A percentile compares a stretch with the other conserved stretches of the same genome.
phyloP scores from a whole-genome alignment of 148 eudicot genomes.

The Persicaria tinctoria region DNA sequence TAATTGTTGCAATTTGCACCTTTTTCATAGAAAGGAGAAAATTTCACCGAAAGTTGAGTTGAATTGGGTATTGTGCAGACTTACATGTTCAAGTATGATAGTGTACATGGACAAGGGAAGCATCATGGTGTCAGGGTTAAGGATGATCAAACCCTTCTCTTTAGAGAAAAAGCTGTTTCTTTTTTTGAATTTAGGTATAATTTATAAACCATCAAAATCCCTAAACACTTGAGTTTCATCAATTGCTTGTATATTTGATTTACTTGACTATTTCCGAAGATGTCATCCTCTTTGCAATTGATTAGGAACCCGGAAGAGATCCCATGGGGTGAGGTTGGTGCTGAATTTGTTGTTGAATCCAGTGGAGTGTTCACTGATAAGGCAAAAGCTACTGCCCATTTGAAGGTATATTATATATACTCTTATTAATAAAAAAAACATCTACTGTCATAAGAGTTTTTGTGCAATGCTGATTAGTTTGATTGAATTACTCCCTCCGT shows the following conservation, averaged over 20 bases:
- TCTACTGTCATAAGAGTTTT: background rate
- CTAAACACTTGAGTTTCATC: background rate
- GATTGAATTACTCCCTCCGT: no score
- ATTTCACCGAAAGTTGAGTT: no score
- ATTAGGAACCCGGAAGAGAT: conserved; percentile 26
- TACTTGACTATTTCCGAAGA: background rate
- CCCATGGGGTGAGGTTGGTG: conserved; percentile 23
- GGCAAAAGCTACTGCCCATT: conserved; percentile 34
- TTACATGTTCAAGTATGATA: no score
- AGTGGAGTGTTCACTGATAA: conserved; percentile 33
- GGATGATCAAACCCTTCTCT: no score
- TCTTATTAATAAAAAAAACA: background rate
- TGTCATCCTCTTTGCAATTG: background rate
- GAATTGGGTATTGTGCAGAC: no score
- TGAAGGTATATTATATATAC: conserved; percentile 18
- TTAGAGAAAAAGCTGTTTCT: background rate
- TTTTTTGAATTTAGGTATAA: conserved; percentile 17
- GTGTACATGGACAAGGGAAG: no score
- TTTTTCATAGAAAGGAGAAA: background rate
- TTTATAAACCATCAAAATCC: background rate
- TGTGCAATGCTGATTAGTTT: background rate
- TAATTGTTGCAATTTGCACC: background rate
- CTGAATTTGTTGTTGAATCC: conserved; percentile 6
- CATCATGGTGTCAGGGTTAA: no score
- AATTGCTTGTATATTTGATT: background rate